Conservation (phyloP, 768 basidiomycete species). For the Rhizopogon sp. region DNA sequence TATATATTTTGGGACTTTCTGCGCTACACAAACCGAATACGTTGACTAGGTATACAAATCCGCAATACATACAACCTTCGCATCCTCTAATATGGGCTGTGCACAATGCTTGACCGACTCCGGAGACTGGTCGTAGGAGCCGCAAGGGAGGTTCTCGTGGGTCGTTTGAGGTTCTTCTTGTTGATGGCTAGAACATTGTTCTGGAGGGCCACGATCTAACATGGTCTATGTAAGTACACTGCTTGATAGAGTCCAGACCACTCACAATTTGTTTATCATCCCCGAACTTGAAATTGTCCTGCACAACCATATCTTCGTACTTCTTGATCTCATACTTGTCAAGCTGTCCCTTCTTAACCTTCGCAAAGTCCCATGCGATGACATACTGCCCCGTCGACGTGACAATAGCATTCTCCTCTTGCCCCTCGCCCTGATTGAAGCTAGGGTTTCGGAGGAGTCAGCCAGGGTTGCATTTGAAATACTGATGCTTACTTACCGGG, state of each 20-base stretch:
- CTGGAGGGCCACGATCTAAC: constrained; percentile 90
- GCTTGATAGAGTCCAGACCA: not conserved
- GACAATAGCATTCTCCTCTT: constrained; percentile 91
- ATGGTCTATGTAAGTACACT: constrained; percentile 3
- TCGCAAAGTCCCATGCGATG: constrained; percentile 95
- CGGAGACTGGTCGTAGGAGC: constrained; percentile 36
- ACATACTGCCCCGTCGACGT: constrained; percentile 91
- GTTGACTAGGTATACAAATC: constrained; percentile 13
- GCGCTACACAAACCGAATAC: constrained; percentile 4
- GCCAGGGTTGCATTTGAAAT: constrained; percentile 1
- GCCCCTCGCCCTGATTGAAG: constrained; percentile 87
- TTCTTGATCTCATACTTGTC: constrained; percentile 97
- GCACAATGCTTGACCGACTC: constrained; percentile 63
- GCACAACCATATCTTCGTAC: constrained; percentile 92
- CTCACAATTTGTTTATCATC: constrained; percentile 94
- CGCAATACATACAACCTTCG: constrained; percentile 5
- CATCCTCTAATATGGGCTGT: constrained; percentile 49
- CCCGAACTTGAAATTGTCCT: constrained; percentile 97
- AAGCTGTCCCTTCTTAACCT: constrained; percentile 87
- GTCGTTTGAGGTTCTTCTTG: constrained; percentile 87
- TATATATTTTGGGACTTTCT: constrained; percentile 2
- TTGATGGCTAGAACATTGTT: constrained; percentile 92
- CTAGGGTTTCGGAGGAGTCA: constrained; percentile 34
- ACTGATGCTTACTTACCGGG: constrained; percentile 51
- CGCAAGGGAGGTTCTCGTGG: constrained; percentile 68